A percentile compares a stretch with the other conserved stretches of the same genome.
These are phyloP conservation scores for Basipetospora chlamydospora DNA, from an alignment of 2,329 filamentous ascomycete species.

Conservation along the genomic window DNA sequence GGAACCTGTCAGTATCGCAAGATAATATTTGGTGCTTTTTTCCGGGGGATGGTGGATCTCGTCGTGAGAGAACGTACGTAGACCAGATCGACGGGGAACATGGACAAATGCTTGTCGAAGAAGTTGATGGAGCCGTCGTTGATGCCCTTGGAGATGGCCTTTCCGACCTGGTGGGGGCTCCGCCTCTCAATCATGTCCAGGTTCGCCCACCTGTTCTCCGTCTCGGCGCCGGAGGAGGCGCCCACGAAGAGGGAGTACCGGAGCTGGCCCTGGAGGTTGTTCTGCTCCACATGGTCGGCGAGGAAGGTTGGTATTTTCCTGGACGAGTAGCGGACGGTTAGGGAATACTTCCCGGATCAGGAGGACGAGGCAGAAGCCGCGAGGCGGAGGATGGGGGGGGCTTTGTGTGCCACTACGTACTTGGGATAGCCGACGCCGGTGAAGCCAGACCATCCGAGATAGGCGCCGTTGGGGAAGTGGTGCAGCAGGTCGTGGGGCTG, in stretches of 20 bases:
- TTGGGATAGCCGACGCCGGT: slow-evolving; percentile 84
- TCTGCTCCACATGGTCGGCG: slow-evolving; percentile 80
- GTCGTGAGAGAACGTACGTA: slow-evolving; percentile 37
- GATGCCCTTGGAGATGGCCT: slow-evolving; percentile 80
- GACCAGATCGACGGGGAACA: slow-evolving; percentile 79
- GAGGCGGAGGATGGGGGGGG: background rate
- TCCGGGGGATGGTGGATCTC: too few relatives aligned
- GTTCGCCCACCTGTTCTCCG: slow-evolving; percentile 80
- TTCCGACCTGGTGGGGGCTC: slow-evolving; percentile 77
- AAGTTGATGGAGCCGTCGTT: slow-evolving; percentile 81
- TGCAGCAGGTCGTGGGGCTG: slow-evolving; percentile 66
- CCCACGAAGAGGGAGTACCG: slow-evolving; percentile 82
- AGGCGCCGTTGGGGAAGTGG: slow-evolving; percentile 71
- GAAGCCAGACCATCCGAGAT: slow-evolving; percentile 84
- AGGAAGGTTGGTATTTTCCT: slow-evolving; percentile 74
- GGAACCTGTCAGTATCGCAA: too few relatives aligned
- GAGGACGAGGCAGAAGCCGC: too few relatives aligned
- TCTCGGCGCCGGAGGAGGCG: slow-evolving; percentile 79
- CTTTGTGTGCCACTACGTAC: slow-evolving; percentile 17
- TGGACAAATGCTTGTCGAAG: slow-evolving; percentile 86
- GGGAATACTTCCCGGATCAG: too few relatives aligned
- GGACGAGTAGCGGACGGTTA: too few relatives aligned
- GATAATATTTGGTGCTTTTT: too few relatives aligned
- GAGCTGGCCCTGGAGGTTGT: slow-evolving; percentile 67
- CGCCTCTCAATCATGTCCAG: slow-evolving; percentile 83